Base-by-base conservation (phyloP, 306 rosid species). In the Adenanthera pavonina region DNA sequence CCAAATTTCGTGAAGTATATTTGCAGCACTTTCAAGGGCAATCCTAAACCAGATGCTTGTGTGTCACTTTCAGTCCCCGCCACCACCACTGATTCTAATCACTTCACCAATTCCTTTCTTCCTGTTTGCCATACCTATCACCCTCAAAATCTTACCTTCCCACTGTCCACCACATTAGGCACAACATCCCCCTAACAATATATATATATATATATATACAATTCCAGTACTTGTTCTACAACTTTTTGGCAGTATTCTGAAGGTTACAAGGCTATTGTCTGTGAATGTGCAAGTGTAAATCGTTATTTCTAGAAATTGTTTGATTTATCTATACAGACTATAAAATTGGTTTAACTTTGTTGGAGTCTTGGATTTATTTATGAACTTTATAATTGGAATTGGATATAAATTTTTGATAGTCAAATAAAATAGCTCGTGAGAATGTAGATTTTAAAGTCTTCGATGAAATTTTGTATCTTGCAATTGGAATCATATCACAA, bases 11-110 rank as follows among this genome's bases (percentile, higher is more conserved):
- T 86, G 90, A 57, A 68, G 46, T 93, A 91, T 41, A 89, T 92
- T 56, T 92, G 92, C 86, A 81, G 60, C 75, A 90, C 95, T 67
- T 92, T 84, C 83, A 86, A 82, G 49, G 94, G 95, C 33, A 57
- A 79, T 38, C 69, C 75, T 36, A 88, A 77, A 68, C 94, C 90
- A 41, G 72, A 74, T 57, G 94, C 90, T 33, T 91, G 96, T 73
- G 74, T 73, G 47, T 88, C 96, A 34, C 61, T 85, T 76, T 73
- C 75, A 54, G 6, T 4, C 30, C 65, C 36, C 30, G 57, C 74
- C 16, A 41, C n/a, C 73, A 82, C 56, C 10, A 20, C n/a, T 44
- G 87, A 74, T 33, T 77, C 82, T 8, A 62, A 71, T 2, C 69
- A 78, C 41, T 62, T 75, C 15, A 30, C 8, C 75, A 75, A 80